Conservation (phyloP, 306 rosid genomes). For the Acacia crassicarpa region DNA sequence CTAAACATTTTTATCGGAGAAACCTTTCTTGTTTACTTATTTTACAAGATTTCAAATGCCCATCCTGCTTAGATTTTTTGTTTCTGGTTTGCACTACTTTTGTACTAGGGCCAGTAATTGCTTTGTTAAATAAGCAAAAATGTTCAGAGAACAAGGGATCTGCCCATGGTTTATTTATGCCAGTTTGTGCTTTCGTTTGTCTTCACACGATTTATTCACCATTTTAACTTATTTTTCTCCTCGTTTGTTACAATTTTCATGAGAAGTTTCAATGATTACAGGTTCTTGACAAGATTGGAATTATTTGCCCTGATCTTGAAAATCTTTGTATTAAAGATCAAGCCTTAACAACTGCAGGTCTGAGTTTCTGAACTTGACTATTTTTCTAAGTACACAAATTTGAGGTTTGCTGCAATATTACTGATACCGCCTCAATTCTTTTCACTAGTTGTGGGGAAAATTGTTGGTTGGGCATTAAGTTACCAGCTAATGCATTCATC, state of each 20-base stretch:
- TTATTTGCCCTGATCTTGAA: constrained; percentile 84
- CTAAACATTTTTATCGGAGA: not conserved
- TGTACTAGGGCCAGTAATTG: not conserved
- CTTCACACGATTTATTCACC: not conserved
- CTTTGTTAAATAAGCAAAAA: not conserved
- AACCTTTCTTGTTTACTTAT: not conserved
- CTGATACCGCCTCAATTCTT: constrained; percentile 14
- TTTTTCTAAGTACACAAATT: not conserved
- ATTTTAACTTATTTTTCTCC: not conserved
- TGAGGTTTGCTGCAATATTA: constrained; percentile 3
- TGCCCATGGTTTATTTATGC: constrained; percentile 4
- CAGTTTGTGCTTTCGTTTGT: not conserved
- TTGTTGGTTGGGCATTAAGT: constrained; percentile 94
- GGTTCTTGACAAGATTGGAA: constrained; percentile 71
- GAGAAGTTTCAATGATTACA: constrained; percentile 51
- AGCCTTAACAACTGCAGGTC: constrained; percentile 73
- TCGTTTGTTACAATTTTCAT: constrained; percentile 30
- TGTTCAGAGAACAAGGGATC: constrained; percentile 1
- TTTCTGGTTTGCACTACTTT: not conserved
- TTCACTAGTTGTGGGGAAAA: constrained; percentile 77
- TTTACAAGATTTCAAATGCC: not conserved
- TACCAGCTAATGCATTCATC: constrained; percentile 72
- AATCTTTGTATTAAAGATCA: constrained; percentile 75
- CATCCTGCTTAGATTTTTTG: not conserved
- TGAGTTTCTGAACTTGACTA: constrained; percentile 33